phyloP scores from a whole-genome alignment of 192 early-diverging fungal genomes.

The Gonapodya prolifera region DNA sequence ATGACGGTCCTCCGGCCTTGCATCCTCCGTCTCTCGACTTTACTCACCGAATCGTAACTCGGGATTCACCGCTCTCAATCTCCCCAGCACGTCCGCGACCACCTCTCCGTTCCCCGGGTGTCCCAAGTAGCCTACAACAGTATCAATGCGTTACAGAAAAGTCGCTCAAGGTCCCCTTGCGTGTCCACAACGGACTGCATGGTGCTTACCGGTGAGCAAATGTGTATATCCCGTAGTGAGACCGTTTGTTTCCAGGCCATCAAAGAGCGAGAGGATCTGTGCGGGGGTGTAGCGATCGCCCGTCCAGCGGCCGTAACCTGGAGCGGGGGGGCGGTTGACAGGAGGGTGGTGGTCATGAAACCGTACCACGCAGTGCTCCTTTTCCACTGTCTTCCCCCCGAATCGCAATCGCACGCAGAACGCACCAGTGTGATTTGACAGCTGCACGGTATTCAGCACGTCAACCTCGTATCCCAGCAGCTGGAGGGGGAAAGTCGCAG shows the following conservation, averaged over 20 bases:
- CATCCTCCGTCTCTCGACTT: too few species aligned
- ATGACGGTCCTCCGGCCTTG: too few species aligned
- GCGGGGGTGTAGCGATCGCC: constrained; percentile 52
- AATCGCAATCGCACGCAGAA: neutral
- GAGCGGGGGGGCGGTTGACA: neutral
- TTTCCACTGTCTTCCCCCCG: neutral
- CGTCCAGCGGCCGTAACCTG: constrained; percentile 61
- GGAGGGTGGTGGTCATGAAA: neutral
- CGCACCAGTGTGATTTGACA: constrained; percentile 82
- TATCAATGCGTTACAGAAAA: neutral
- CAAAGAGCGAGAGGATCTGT: constrained; percentile 53
- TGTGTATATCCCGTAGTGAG: constrained; percentile 61
- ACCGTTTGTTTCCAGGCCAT: constrained; percentile 60
- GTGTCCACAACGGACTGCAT: neutral
- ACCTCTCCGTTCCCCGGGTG: constrained; percentile 44
- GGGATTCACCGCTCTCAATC: constrained; percentile 35
- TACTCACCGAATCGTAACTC: constrained; percentile 35
- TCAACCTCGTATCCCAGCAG: constrained; percentile 83
- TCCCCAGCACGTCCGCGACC: constrained; percentile 36
- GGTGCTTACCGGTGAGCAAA: constrained; percentile 54
- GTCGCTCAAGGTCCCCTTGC: neutral
- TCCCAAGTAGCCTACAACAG: constrained; percentile 66
- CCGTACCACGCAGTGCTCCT: neutral
- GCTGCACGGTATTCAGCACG: constrained; percentile 82
- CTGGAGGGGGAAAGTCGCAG: constrained; percentile 85